Percentiles rank a stretch among this genome's conserved stretches.
Evolutionary conservation across 768 basidiomycete species (phyloP).

Genomic region (Trametes meyenii): DNA sequence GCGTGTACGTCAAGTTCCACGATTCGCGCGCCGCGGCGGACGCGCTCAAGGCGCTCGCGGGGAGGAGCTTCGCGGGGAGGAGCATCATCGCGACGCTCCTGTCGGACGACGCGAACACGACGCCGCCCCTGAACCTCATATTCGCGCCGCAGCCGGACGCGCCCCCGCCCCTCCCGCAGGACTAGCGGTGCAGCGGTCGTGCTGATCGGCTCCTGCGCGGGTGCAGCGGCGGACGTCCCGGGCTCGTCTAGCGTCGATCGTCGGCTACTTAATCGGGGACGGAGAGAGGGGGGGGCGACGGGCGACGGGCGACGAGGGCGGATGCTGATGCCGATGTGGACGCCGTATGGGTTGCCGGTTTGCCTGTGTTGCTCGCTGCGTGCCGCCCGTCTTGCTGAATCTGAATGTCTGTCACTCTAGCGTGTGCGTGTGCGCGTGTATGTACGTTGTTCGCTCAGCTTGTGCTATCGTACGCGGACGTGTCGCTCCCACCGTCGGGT

Average conservation of each 20-base stretch:
- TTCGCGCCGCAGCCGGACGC: conserved; percentile 85
- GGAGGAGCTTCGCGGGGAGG: conserved; percentile 83
- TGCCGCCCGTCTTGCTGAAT: neutral
- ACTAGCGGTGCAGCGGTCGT: conserved; percentile 9
- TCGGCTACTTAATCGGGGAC: conserved; percentile 15
- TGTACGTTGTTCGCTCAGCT: conserved; percentile 8
- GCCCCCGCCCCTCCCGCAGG: conserved; percentile 70
- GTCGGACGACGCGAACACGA: conserved; percentile 82
- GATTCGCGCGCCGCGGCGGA: conserved; percentile 60
- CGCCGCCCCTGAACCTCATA: conserved; percentile 79
- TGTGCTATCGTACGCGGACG: neutral
- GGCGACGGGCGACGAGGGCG: neutral
- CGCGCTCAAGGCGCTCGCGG: conserved; percentile 88
- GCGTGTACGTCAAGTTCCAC: conserved; percentile 91
- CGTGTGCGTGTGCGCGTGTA: conserved; percentile 3
- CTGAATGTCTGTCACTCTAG: neutral
- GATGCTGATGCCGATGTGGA: neutral
- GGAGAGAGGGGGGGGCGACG: neutral
- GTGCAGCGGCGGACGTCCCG: neutral
- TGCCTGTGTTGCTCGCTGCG: neutral
- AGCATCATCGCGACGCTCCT: conserved; percentile 87
- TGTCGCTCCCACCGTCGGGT: neutral
- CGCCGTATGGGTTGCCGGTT: conserved; percentile 10
- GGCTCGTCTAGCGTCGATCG: conserved; percentile 7
- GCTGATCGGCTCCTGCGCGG: neutral